Evolutionary conservation across 108 stramenopile genomes (phyloP).

Genomic region (Asterionellopsis glacialis): DNA sequence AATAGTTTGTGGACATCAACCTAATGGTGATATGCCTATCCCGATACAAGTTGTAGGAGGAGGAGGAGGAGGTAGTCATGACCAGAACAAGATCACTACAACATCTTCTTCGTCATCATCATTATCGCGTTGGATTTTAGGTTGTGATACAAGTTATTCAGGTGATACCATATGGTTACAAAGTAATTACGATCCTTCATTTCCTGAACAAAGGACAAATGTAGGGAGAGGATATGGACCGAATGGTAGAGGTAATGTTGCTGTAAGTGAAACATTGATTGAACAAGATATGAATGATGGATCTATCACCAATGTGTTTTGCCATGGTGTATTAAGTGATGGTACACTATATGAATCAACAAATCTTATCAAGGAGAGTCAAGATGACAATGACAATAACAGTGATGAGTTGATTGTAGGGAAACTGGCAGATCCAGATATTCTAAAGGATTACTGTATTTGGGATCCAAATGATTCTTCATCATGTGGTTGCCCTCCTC

Average conservation of each 20-base stretch:
- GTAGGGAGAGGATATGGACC: constrained; percentile 20
- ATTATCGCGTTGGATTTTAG: constrained; percentile 34
- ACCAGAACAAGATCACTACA: constrained; percentile 12
- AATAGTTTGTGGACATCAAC: constrained; percentile 75
- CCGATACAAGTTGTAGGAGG: constrained; percentile 28
- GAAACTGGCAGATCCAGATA: no score
- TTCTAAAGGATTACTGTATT: no score
- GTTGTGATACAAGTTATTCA: constrained; percentile 77
- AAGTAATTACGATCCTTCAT: constrained; percentile 5
- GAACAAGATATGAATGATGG: constrained; percentile 18
- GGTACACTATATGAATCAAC: constrained; percentile 50
- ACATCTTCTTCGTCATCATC: no score
- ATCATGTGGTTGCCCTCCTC: constrained; percentile 7
- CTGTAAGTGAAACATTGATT: constrained; percentile 50
- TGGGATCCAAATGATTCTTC: background rate
- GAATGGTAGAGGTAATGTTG: constrained; percentile 6
- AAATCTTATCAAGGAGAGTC: constrained; percentile 17
- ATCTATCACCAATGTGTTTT: constrained; percentile 22
- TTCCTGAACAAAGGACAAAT: constrained; percentile 4
- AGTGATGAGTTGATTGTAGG: no score
- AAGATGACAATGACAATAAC: constrained; percentile 2
- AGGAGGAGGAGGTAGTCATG: background rate
- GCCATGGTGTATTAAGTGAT: constrained; percentile 67
- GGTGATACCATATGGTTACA: constrained; percentile 58
- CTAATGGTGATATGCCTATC: constrained; percentile 75